A percentile compares a stretch with the other conserved stretches of the same genome.
Evolutionary conservation across 2,329 filamentous ascomycete genomes (phyloP).

Genomic region (Aspergillus melleus): DNA sequence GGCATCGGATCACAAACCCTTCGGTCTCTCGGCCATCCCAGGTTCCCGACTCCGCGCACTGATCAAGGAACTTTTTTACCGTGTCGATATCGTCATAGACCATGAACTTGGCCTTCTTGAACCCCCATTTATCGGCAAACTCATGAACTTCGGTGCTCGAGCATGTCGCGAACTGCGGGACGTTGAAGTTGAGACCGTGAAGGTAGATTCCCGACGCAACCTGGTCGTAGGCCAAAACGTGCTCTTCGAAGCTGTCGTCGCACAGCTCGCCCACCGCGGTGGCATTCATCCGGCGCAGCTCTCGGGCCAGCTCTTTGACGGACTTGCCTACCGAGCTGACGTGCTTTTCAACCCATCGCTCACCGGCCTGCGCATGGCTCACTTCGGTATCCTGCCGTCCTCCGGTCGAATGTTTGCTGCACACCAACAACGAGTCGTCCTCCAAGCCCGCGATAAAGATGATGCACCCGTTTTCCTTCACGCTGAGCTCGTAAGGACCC

Average conservation of each 20-base stretch:
- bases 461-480: constrained; percentile 99
- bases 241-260: constrained; percentile 94
- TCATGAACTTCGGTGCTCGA: constrained; percentile 77
- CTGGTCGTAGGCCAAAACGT: constrained; percentile 84
- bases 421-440: constrained; percentile 87
- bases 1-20: constrained; percentile 94
- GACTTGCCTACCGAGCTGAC: constrained; percentile 75
- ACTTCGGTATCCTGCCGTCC: constrained; percentile 66
- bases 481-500: constrained; percentile 89
- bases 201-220: constrained; percentile 88
- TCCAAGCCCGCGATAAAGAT: constrained; percentile 94
- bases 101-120: constrained; percentile 81
- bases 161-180: constrained; percentile 89
- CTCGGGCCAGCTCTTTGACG: constrained; percentile 72
- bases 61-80: constrained; percentile 79
- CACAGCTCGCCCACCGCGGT: constrained; percentile 96
- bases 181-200: constrained; percentile 92
- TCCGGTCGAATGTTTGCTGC: constrained; percentile 97
- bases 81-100: constrained; percentile 71
- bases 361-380: constrained; percentile 83
- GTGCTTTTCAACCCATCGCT: constrained; percentile 78
- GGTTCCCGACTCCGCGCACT: constrained; percentile 81
- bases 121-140: constrained; percentile 92
- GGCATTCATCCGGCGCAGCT: constrained; percentile 76
- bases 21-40: constrained; percentile 92